Conservation (phyloP, 345 rosid species). For the Balakata baccata region DNA sequence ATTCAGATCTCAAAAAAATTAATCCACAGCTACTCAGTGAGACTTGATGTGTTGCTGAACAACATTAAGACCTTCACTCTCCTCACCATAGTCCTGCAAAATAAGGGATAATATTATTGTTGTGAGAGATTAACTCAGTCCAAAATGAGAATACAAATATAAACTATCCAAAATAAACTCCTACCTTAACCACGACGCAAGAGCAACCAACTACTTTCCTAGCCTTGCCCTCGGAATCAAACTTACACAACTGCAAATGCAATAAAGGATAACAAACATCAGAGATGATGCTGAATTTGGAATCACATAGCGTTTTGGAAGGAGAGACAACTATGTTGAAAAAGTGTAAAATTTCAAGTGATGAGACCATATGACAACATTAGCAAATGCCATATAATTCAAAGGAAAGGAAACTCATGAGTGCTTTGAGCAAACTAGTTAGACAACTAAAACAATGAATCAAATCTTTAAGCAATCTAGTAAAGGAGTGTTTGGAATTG, state of each 20-base stretch:
- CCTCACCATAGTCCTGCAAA: slow-evolving; percentile 22
- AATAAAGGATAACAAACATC: not conserved
- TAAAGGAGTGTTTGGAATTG: too few species aligned
- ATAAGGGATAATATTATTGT: not conserved
- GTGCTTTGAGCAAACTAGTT: not conserved
- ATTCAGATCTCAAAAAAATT: not conserved
- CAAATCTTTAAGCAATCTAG: not conserved
- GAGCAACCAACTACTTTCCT: slow-evolving; percentile 89
- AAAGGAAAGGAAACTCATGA: not conserved
- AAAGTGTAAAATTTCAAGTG: not conserved
- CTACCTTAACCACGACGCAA: slow-evolving; percentile 77
- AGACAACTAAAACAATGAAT: not conserved
- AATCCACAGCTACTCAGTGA: slow-evolving; percentile 2
- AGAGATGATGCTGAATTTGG: not conserved
- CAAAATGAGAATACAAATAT: not conserved
- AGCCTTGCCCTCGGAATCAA: slow-evolving; percentile 81
- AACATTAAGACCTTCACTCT: slow-evolving; percentile 24
- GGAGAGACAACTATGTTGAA: not conserved
- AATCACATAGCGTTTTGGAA: too few species aligned
- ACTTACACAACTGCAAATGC: slow-evolving; percentile 85
- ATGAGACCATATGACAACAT: not conserved
- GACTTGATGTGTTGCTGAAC: slow-evolving; percentile 23
- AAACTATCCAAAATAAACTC: not conserved
- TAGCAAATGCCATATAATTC: not conserved
- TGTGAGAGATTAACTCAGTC: not conserved